Conservation (phyloP, 1,284 basidiomycete genomes). For the Microstroma glucosiphilum region DNA sequence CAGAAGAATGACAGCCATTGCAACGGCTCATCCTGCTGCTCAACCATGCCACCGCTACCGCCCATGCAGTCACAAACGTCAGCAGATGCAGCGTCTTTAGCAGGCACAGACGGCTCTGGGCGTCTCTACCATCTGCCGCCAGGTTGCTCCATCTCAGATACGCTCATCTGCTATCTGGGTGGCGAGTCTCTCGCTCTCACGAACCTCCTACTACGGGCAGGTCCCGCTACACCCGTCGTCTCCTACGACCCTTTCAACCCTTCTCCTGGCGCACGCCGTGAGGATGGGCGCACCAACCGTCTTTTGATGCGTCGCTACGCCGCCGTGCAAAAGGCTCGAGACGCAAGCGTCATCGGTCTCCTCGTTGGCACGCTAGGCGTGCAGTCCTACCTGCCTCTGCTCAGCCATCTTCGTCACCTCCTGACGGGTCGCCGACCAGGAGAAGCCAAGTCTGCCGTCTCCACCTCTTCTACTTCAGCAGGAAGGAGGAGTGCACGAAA, state of each 20-base stretch:
- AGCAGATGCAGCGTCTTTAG: background rate
- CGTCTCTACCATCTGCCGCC: constrained; percentile 25
- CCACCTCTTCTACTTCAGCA: constrained; percentile 54
- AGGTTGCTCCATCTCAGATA: constrained; percentile 23
- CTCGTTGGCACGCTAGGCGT: constrained; percentile 91
- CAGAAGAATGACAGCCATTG: background rate
- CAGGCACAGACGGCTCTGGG: background rate
- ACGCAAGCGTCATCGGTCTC: constrained; percentile 89
- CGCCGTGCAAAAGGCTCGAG: constrained; percentile 77
- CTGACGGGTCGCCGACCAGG: constrained; percentile 15
- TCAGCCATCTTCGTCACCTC: constrained; percentile 26
- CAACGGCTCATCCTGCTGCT: background rate
- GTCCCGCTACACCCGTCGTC: constrained; percentile 55
- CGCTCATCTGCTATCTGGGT: constrained; percentile 71
- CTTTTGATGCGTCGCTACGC: constrained; percentile 88
- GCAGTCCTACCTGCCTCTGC: constrained; percentile 31
- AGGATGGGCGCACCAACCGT: constrained; percentile 62
- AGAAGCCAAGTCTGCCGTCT: background rate
- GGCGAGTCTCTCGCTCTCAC: constrained; percentile 73
- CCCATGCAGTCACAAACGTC: no score
- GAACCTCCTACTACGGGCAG: constrained; percentile 62
- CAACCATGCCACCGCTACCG: no score
- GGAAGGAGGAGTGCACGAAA: constrained; percentile 57
- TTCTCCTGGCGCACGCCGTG: constrained; percentile 52
- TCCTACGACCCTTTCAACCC: constrained; percentile 64